Percentiles rank a stretch among this genome's conserved stretches.
These are phyloP conservation scores for Gypsophila paniculata DNA, from an alignment of 179 eudicot genomes.

Conservation along the genomic window DNA sequence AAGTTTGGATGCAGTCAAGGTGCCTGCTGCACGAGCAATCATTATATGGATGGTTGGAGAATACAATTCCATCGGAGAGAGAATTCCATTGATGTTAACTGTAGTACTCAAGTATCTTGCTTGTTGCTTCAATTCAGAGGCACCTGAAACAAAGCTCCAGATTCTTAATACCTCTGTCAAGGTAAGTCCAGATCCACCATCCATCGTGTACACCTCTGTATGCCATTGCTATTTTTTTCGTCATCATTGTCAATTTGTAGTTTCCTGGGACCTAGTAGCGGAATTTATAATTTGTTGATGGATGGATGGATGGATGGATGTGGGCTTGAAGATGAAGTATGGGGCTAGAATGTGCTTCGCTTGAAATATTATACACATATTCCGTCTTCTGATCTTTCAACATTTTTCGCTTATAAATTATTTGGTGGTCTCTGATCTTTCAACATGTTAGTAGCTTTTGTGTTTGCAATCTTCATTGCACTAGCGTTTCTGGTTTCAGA, in stretches of 20 bases:
- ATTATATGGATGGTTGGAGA: slow-evolving; percentile 88
- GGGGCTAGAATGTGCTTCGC: background rate
- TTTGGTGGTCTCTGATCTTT: background rate
- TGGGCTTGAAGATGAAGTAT: background rate
- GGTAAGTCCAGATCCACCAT: slow-evolving; percentile 36
- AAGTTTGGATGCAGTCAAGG: slow-evolving; percentile 70
- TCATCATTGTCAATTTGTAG: background rate
- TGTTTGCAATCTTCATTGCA: background rate
- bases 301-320: background rate
- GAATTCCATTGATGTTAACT: slow-evolving; percentile 59
- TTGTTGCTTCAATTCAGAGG: slow-evolving; percentile 61
- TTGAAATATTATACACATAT: background rate
- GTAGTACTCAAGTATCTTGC: slow-evolving; percentile 71
- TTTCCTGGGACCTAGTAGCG: background rate
- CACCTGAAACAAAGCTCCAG: slow-evolving; percentile 85
- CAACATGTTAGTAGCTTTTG: background rate
- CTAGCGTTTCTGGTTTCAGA: background rate
- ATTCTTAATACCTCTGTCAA: slow-evolving; percentile 72
- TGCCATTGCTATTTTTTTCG: background rate
- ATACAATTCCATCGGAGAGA: slow-evolving; percentile 60
- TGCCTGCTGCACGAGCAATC: slow-evolving; percentile 80
- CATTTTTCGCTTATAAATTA: background rate
- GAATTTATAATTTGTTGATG: background rate
- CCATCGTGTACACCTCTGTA: background rate
- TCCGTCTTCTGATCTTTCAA: background rate